Conservation (phyloP, 305 asterid species). For the Salvia sclarea region DNA sequence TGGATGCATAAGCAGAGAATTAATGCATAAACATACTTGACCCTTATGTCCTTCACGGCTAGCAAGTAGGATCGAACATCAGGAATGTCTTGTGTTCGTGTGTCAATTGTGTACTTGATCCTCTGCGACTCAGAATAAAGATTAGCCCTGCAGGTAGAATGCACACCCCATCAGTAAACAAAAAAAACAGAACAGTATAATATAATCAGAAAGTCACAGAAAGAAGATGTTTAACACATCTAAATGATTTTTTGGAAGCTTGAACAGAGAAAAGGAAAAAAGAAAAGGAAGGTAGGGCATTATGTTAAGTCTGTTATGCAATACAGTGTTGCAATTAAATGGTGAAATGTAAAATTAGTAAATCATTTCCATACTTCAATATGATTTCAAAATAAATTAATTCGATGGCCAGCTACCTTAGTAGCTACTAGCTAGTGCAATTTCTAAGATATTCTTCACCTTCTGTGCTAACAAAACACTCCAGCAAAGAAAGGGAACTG, state of each 20-base stretch:
- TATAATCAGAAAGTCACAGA: slow-evolving; percentile 12
- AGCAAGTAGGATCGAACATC: slow-evolving; percentile 82
- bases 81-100: slow-evolving; percentile 74
- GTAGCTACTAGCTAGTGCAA: neutral
- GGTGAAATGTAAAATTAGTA: neutral
- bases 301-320: neutral
- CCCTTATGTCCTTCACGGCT: slow-evolving; percentile 76
- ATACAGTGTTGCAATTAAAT: neutral
- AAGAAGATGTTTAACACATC: neutral
- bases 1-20: slow-evolving; percentile 16
- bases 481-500: slow-evolving; percentile 1
- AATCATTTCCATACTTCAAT: neutral
- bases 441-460: neutral
- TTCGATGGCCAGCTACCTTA: slow-evolving; percentile 9
- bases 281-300: neutral
- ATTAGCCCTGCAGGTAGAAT: slow-evolving; percentile 60
- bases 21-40: slow-evolving; percentile 60
- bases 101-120: slow-evolving; percentile 69
- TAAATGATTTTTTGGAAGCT: neutral
- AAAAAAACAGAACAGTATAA: slow-evolving; percentile 13
- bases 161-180: slow-evolving; percentile 15
- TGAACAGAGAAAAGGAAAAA: neutral
- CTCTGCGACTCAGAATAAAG: slow-evolving; percentile 83
- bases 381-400: neutral
- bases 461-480: neutral